Conservation (phyloP, 73 alveolate species). For the Symbiodinium natans region DNA sequence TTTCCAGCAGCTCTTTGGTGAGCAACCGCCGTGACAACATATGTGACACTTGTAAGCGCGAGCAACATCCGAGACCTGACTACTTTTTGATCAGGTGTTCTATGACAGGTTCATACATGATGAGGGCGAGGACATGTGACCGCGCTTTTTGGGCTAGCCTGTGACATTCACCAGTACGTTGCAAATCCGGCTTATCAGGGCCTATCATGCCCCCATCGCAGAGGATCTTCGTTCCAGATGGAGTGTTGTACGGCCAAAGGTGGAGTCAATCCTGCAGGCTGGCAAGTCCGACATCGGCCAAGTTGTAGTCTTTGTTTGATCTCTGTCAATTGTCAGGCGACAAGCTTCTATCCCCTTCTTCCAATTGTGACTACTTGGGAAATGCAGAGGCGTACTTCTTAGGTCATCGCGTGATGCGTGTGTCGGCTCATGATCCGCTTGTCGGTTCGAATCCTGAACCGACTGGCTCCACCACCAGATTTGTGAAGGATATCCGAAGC, state of each 20-base stretch:
- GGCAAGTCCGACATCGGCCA: too few species aligned
- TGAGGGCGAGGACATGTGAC: conserved; percentile 42
- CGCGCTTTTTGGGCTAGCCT: neutral
- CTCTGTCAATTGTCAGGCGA: conserved; percentile 9
- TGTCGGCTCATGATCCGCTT: too few species aligned
- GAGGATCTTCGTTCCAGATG: conserved; percentile 77
- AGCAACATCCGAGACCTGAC: neutral
- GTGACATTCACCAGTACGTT: too few species aligned
- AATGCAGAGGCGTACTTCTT: conserved; percentile 29
- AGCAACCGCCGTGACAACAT: too few species aligned
- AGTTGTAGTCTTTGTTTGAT: neutral
- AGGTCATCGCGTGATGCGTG: too few species aligned
- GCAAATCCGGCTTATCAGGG: too few species aligned
- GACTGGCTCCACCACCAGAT: too few species aligned
- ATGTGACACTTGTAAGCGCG: too few species aligned
- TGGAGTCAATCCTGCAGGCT: conserved; percentile 68
- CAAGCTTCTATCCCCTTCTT: conserved; percentile 41
- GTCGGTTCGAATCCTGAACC: too few species aligned
- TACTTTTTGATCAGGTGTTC: conserved; percentile 45
- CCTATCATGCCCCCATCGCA: too few species aligned
- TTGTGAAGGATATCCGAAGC: conserved; percentile 69
- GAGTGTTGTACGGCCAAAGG: conserved; percentile 76
- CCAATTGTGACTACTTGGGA: conserved; percentile 81
- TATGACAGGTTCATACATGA: conserved; percentile 82
- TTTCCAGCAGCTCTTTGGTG: too few species aligned